Evolutionary conservation across 2,329 filamentous ascomycete genomes (phyloP).

Genomic region (Hymenoscyphus fructigenus): DNA sequence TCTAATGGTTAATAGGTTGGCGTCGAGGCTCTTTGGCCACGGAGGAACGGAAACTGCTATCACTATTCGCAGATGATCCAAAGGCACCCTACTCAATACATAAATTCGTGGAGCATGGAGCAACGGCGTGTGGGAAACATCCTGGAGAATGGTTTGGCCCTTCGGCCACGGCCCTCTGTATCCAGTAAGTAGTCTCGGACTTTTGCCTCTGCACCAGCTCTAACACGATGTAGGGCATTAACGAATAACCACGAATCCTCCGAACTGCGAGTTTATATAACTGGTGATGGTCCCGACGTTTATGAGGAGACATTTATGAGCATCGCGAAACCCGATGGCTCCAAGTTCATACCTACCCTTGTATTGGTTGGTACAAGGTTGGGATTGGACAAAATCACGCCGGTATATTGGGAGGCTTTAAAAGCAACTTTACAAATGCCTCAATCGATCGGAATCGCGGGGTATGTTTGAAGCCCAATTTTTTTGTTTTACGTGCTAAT

Average conservation of each 20-base stretch:
- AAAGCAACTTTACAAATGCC: conserved; percentile 80
- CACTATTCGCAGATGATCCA: conserved; percentile 83
- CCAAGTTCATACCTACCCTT: conserved; percentile 75
- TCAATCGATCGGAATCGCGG: conserved; percentile 94
- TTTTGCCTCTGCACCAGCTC: not conserved
- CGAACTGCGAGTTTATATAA: conserved; percentile 79
- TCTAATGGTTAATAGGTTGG: conserved; percentile 61
- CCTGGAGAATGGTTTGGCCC: conserved; percentile 98
- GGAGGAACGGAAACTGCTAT: conserved; percentile 70
- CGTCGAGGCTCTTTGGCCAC: conserved; percentile 57
- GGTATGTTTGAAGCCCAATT: conserved; percentile 50
- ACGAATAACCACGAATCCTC: conserved; percentile 62
- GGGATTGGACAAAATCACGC: conserved; percentile 91
- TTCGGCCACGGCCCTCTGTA: conserved; percentile 92
- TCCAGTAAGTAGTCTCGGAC: conserved; percentile 63
- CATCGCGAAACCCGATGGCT: conserved; percentile 66
- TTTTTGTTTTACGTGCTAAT: conserved; percentile 13
- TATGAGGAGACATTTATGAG: conserved; percentile 87
- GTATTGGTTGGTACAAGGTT: conserved; percentile 86
- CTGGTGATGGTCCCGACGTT: conserved; percentile 85
- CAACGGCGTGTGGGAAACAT: conserved; percentile 84
- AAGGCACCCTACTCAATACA: conserved; percentile 91
- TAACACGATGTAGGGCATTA: conserved; percentile 60
- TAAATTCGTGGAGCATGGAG: conserved; percentile 87
- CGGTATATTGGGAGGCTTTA: conserved; percentile 93